Percentiles rank a stretch among this genome's conserved stretches.
Conservation (phyloP, 345 rosid genomes). For the Chamaenerion angustifolium region DNA sequence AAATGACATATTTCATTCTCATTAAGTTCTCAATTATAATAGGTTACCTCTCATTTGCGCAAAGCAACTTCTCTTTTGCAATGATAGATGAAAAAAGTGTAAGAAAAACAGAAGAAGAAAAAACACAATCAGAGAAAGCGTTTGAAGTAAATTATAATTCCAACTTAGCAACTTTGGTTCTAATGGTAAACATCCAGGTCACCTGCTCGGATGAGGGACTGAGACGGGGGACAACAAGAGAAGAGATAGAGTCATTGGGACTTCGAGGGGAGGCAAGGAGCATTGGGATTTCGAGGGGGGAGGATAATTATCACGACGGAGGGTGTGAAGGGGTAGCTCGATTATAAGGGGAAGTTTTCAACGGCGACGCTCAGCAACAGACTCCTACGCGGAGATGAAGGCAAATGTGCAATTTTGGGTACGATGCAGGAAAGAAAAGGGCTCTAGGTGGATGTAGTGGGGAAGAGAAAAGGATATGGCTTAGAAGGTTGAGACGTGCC, state of each 20-base stretch:
- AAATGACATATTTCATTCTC: neutral
- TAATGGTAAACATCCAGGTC: conserved; percentile 79
- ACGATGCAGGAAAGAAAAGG: conserved; percentile 20
- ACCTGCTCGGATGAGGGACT: conserved; percentile 72
- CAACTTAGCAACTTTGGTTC: conserved; percentile 69
- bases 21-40: neutral
- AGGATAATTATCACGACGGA: conserved; percentile 38
- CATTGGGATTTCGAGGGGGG: conserved; percentile 78
- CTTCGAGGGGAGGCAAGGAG: conserved; percentile 88
- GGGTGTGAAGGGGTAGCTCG: conserved; percentile 87
- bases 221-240: conserved; percentile 71
- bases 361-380: conserved; percentile 85
- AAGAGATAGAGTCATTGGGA: conserved; percentile 57
- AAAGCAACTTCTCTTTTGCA: conserved; percentile 90
- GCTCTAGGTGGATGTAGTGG: conserved; percentile 4
- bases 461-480: conserved; percentile 9
- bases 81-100: conserved; percentile 8
- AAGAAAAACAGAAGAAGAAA: conserved; percentile 3
- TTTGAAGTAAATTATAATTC: neutral
- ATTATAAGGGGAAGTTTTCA: conserved; percentile 80
- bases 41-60: conserved; percentile 83
- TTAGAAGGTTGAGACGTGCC: conserved; percentile 9
- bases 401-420: conserved; percentile 16
- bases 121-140: neutral
- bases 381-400: conserved; percentile 91